phyloP scores from a whole-genome alignment of 805 yeast species.

The Saccharomyces cerevisiae region DNA sequence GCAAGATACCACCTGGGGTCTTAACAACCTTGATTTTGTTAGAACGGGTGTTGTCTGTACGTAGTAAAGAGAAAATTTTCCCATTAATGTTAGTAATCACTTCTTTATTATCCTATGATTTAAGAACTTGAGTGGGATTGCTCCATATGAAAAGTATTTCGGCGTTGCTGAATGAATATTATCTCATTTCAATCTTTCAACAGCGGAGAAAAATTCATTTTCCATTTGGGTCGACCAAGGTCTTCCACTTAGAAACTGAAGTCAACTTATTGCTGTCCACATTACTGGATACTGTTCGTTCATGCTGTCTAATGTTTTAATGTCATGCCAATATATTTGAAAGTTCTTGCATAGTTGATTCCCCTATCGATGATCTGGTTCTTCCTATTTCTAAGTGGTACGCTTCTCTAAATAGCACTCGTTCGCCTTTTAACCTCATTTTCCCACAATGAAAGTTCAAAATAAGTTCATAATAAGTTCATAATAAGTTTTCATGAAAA shows the following conservation, averaged over 20 bases:
- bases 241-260: neutral
- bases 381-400: neutral
- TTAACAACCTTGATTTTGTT: slow-evolving; percentile 99
- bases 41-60: slow-evolving; percentile 93
- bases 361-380: too few species aligned
- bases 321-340: neutral
- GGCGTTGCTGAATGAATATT: too few species aligned
- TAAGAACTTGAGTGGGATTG: neutral
- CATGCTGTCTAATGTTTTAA: neutral
- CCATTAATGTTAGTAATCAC: slow-evolving; percentile 3
- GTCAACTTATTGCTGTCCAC: neutral
- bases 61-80: slow-evolving; percentile 1
- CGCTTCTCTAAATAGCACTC: neutral
- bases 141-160: neutral
- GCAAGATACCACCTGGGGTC: slow-evolving; percentile 99
- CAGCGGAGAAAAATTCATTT: too few species aligned
- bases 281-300: neutral
- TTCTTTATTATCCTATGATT: neutral
- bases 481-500: neutral
- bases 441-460: neutral
- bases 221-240: too few species aligned
- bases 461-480: neutral
- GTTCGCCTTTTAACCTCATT: neutral
- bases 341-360: neutral
- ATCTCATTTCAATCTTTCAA: too few species aligned